phyloP scores from a whole-genome alignment of 352 stramenopile genomes.

The Phytophthora hibernalis region DNA sequence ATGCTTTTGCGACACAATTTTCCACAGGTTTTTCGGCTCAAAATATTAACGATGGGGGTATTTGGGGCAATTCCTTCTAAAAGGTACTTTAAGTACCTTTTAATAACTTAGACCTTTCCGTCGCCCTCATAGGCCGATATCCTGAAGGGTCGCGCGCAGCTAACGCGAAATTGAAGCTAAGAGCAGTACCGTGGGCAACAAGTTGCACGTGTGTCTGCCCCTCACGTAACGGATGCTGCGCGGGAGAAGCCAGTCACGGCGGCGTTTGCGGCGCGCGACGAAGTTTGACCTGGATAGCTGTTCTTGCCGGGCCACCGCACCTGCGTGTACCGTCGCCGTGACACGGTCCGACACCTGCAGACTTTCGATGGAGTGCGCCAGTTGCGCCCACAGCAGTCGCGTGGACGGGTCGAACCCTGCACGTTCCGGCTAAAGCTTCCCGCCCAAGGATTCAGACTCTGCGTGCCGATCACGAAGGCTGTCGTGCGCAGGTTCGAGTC shows the following conservation, averaged over 20 bases:
- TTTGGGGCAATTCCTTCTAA: no score
- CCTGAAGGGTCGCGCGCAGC: no score
- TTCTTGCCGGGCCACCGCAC: slow-evolving; percentile 58
- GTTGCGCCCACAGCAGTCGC: slow-evolving; percentile 51
- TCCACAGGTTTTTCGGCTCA: no score
- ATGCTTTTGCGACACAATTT: no score
- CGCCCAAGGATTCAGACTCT: slow-evolving; percentile 53
- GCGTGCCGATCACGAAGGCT: slow-evolving; percentile 57
- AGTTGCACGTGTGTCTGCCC: no score
- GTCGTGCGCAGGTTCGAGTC: slow-evolving; percentile 19
- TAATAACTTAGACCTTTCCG: no score
- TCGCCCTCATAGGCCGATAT: no score
- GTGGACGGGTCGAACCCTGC: slow-evolving; percentile 36
- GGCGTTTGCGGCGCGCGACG: slow-evolving; percentile 53
- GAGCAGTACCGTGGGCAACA: no score
- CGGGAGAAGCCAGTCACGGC: neutral
- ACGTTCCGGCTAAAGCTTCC: slow-evolving; percentile 40
- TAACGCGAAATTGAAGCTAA: no score
- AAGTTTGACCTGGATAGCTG: slow-evolving; percentile 59
- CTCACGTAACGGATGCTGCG: no score
- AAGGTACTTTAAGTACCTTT: no score
- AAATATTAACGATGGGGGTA: no score
- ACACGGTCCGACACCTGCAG: slow-evolving; percentile 40
- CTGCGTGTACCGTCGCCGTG: slow-evolving; percentile 38
- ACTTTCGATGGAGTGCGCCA: slow-evolving; percentile 57